Evolutionary conservation across 441 rosid species (phyloP), one percentile per base, ranked within the genome.

Genomic region (Manihot esculenta): DNA sequence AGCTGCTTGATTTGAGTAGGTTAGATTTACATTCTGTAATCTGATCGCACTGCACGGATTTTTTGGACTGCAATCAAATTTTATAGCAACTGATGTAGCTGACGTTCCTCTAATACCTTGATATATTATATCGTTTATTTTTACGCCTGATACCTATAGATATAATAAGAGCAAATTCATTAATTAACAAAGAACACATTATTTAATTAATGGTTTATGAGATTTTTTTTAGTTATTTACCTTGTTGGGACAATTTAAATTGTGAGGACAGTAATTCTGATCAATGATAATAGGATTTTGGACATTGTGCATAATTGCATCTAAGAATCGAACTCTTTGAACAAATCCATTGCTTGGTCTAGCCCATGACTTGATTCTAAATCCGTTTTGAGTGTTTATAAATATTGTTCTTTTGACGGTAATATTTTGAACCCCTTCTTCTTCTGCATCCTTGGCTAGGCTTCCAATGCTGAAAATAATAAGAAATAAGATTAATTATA

Each of bases 351-450:
- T 48, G 5, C 57, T 65, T 24, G 60, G 26, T 50, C 47, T 65
- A 9, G 69, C 58, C 69, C 69, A 65, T 27, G 69, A 65, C 58
- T 65, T 50, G 13, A 65, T 65, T 21, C 58, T 49, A 5, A 65
- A 50, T 33, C 69, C 69, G n/a, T 65, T 65, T 27, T 54, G 54
- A 3, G 69, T 50, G 5, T 38, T 42, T 7, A n/a, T 24, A 30
- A 65, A 30, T 1, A 49, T 3, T 3, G 27, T 65, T 6, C 11
- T 49, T 23, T 1, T 33, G 5, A 65, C 58, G 0, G 69, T 65
- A 18, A 65, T 58, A 35, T 65, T 65, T 65, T 30, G 58, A 65
- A 65, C 69, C 0, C 69, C 69, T 30, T 65, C 58, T 1, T 35
- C 69, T 65, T 50, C 27, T 1, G 10, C 1, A 0, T 10, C 24